A percentile compares a stretch with the other conserved stretches of the same genome.
Conservation (phyloP, 1,284 basidiomycete species). For the Anthracocystis walkeri region DNA sequence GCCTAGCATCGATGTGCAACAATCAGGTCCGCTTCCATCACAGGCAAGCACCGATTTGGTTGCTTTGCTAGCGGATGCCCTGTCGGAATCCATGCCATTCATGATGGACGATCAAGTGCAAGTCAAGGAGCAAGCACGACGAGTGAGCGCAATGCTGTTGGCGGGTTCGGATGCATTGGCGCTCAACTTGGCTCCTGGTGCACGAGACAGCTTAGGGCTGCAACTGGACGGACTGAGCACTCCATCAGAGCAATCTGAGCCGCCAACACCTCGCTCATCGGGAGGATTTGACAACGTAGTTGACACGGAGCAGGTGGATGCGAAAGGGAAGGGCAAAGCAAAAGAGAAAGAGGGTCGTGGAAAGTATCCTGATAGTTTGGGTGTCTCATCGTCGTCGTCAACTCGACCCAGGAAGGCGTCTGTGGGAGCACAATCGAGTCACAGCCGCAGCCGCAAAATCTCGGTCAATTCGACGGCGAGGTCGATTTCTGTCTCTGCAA, state of each 20-base stretch:
- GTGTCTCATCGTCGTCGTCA: neutral
- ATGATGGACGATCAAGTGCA: conserved; percentile 10
- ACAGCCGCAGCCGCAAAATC: conserved; percentile 29
- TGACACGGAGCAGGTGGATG: neutral
- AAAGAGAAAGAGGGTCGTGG: conserved; percentile 7
- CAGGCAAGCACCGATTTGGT: conserved; percentile 24
- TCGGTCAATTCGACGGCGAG: conserved; percentile 36
- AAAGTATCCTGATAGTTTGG: conserved; percentile 15
- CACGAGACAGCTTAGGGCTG: conserved; percentile 37
- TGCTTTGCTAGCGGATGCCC: conserved; percentile 39
- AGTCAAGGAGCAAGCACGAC: conserved; percentile 32
- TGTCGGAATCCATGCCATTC: conserved; percentile 42
- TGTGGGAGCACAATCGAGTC: neutral
- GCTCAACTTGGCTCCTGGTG: conserved; percentile 45
- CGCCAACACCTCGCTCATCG: conserved; percentile 17
- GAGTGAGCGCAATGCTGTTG: conserved; percentile 49
- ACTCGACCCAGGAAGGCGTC: neutral
- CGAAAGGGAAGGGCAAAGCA: neutral
- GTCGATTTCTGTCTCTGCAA: conserved; percentile 33
- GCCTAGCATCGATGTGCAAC: conserved; percentile 12
- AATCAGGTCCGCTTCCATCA: neutral
- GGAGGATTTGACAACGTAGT: conserved; percentile 6
- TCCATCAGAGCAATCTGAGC: conserved; percentile 30
- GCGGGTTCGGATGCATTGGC: conserved; percentile 50
- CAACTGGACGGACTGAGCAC: conserved; percentile 43